Percentiles rank a stretch among this genome's conserved stretches.
Conservation (phyloP, 2,329 filamentous ascomycete species). For the Microdochium paspali region DNA sequence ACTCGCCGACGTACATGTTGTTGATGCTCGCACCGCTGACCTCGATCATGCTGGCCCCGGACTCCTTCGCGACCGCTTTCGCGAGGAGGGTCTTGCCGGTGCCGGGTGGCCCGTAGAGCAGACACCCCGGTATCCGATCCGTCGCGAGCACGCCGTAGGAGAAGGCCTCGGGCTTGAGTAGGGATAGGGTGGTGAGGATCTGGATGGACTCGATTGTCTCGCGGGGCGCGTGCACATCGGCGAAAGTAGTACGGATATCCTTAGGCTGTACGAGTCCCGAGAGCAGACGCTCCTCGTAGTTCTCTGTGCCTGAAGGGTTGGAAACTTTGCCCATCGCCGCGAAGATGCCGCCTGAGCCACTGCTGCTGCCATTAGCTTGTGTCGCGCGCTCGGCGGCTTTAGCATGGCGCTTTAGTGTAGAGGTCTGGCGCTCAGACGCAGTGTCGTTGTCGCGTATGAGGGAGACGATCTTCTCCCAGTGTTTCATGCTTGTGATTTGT, state of each 20-base stretch:
- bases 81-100: slow-evolving; percentile 65
- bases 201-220: slow-evolving; percentile 84
- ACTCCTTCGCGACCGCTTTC: slow-evolving; percentile 60
- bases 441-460: neutral
- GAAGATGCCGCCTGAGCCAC: slow-evolving; percentile 10
- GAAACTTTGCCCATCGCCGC: neutral
- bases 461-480: neutral
- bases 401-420: slow-evolving; percentile 10
- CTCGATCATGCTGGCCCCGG: slow-evolving; percentile 68
- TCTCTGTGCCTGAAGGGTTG: slow-evolving; percentile 38
- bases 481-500: neutral
- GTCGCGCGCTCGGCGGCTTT: slow-evolving; percentile 18
- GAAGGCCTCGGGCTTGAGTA: slow-evolving; percentile 89
- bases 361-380: slow-evolving; percentile 28
- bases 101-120: slow-evolving; percentile 82
- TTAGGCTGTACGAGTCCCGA: slow-evolving; percentile 72
- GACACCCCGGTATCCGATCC: slow-evolving; percentile 81
- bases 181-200: slow-evolving; percentile 77
- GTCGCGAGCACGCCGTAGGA: slow-evolving; percentile 86
- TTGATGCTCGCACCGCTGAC: slow-evolving; percentile 86
- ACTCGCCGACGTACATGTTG: slow-evolving; percentile 93
- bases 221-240: slow-evolving; percentile 71
- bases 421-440: neutral
- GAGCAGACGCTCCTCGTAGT: slow-evolving; percentile 75
- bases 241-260: slow-evolving; percentile 79